Evolutionary conservation across 768 basidiomycete genomes (phyloP), one percentile per base, ranked within the genome.

Genomic region (Butyriboletus loyo): DNA sequence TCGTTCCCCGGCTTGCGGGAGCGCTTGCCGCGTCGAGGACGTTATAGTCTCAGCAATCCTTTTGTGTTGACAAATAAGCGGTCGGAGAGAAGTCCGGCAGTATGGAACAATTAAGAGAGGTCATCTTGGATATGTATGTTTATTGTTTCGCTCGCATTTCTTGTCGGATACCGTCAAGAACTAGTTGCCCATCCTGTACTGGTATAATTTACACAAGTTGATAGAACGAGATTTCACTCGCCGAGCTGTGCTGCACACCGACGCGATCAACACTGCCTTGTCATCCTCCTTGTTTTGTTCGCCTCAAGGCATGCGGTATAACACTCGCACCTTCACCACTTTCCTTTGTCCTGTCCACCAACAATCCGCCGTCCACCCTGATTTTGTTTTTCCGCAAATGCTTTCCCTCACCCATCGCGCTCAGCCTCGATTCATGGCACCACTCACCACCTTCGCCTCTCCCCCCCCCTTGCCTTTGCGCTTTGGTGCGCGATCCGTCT

Each of bases 1-100:
- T 67, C 77, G 3, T 88, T 88, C 64, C 86, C 89, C 3, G 61
- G 66, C 5, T 64, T 90, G 53, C 77, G 75, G 52, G 81, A 84
- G 66, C 78, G 80, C 24, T 60, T 66, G 17, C 74, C 76, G 30
- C 75, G 63, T 54, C 75, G 74, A 55, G 75, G 77, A 53, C 74
- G 75, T 52, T 77, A 76, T 53, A 79, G 78, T 53, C 70, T 89
- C 37, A 78, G 77, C 42, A 82, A 84, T 15, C 77, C 82, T 17
- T 70, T 84, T 17, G 60, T 81, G 4, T 63, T 67, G 44, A 61
- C 66, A n/a, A 56, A 59, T 22, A 55, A 46, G 14, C 58, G 45
- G 27, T 34, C 31, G 11, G 22, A 31, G 54, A 61, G 47, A 50
- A 46, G 58, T 48, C 32, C 37, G 9, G 55, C 59, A 4, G 50